A percentile compares a stretch with the other conserved stretches of the same genome.
These are phyloP conservation scores for Botrytis elliptica DNA, from an alignment of 2,329 filamentous ascomycete genomes.

Conservation along the genomic window DNA sequence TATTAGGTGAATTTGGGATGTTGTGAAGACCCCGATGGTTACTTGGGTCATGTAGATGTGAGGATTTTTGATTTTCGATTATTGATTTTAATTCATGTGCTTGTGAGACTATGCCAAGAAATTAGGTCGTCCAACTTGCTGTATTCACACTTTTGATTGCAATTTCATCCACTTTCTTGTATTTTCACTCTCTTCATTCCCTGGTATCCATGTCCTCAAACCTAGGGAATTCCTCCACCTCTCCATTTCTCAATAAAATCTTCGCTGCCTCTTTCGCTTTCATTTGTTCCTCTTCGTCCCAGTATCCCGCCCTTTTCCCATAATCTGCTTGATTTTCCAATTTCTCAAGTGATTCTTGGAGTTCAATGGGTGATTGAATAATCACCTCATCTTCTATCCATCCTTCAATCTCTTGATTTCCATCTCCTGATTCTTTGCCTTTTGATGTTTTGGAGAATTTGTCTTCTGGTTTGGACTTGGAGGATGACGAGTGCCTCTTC, in stretches of 20 bases:
- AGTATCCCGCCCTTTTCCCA: slow-evolving; percentile 9
- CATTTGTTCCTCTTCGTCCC: neutral
- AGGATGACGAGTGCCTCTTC: neutral
- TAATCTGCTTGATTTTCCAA: neutral
- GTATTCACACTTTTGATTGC: neutral
- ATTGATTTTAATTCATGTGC: neutral
- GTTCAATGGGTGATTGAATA: neutral
- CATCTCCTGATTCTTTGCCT: neutral
- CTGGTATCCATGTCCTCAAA: slow-evolving; percentile 16
- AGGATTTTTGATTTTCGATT: neutral
- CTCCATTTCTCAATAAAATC: slow-evolving; percentile 1
- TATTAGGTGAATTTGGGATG: neutral
- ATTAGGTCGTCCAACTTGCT: neutral
- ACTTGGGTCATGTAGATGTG: neutral
- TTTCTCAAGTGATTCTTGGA: neutral
- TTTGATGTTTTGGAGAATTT: neutral
- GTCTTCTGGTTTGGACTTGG: neutral
- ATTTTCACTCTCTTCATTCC: neutral
- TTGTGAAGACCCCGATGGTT: neutral
- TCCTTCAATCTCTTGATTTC: neutral
- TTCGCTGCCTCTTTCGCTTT: neutral
- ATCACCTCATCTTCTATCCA: slow-evolving; percentile 19
- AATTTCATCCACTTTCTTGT: too few relatives aligned
- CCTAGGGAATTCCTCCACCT: slow-evolving; percentile 14
- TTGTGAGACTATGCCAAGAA: neutral